A percentile compares a stretch with the other conserved stretches of the same genome.
Evolutionary conservation across 225 moss, liverwort and hornwort genomes (phyloP).

Genomic region (Sphagnum contortum): DNA sequence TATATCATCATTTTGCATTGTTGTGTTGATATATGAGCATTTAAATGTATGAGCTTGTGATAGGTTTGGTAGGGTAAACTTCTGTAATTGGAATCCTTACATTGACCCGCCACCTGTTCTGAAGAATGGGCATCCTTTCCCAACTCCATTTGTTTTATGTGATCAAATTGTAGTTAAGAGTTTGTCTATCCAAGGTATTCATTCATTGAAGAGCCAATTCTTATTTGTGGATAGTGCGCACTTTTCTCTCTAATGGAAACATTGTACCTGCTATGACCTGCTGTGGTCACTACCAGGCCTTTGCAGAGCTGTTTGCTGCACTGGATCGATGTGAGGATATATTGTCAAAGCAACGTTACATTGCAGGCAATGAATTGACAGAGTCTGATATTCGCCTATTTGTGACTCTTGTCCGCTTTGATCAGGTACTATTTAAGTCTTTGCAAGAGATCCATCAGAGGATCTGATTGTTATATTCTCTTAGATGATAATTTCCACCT

Average conservation of each 20-base stretch:
- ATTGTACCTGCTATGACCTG: neutral
- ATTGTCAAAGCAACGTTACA: slow-evolving; percentile 63
- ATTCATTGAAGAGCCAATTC: too few relatives aligned
- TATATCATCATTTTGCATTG: neutral
- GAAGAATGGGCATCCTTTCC: too few relatives aligned
- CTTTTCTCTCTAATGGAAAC: neutral
- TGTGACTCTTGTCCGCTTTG: slow-evolving; percentile 82
- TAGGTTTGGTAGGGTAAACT: too few relatives aligned
- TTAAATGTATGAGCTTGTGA: neutral
- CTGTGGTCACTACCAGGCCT: slow-evolving; percentile 20
- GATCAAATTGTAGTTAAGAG: too few relatives aligned
- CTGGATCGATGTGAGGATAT: slow-evolving; percentile 73
- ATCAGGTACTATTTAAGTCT: slow-evolving; percentile 30
- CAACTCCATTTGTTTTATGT: too few relatives aligned
- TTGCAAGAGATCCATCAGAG: neutral
- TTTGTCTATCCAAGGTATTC: too few relatives aligned
- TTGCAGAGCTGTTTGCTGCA: slow-evolving; percentile 48
- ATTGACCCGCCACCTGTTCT: too few relatives aligned
- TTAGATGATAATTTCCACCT: neutral
- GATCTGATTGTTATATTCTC: neutral
- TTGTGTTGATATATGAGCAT: neutral
- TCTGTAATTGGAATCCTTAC: too few relatives aligned
- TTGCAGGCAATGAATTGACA: slow-evolving; percentile 64
- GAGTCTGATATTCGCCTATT: slow-evolving; percentile 82
- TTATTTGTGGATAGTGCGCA: neutral